Evolutionary conservation across 1,139 yeast species (phyloP), one percentile per base, ranked within the genome.

Genomic region (Kluyveromyces marxianus): DNA sequence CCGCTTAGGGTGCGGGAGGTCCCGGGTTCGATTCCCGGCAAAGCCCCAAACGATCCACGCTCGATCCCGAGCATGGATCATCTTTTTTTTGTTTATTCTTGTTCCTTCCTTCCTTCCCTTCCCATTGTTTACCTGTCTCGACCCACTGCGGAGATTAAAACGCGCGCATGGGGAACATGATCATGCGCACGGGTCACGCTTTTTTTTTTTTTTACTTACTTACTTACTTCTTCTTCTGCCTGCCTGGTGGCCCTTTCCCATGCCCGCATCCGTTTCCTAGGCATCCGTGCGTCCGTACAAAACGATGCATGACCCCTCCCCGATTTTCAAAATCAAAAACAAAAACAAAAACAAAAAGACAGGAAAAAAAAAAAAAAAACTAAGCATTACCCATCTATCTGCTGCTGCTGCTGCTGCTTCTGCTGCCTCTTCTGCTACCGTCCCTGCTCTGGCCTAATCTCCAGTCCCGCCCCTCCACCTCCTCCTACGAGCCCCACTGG

Each of bases 11-110:
- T 62, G 67, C 67, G 66, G 65, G 65, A 61, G 66, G 65, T 62
- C 67, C 67, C 66, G 66, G 66, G 66, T 62, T 63, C 66, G 66
- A 63, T 59, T 62, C 66, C 66, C 66, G 66, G 66, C 64, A 58
- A 62, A 63, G 63, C 66, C 65, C 65, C 24, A 25, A n/a, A n/a
- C n/a, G n/a, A n/a, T n/a, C n/a, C n/a, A n/a, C n/a, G n/a, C n/a
- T n/a, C n/a, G 7, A 25, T 7, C 37, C 30, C 24, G 29, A 7
- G n/a, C 24, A 7, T n/a, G 5, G 10, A 10, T 25, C 39, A 24
- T 7, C 14, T 38, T 38, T 30, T 30, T 28, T 7, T 10, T n/a
- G n/a, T n/a, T n/a, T n/a, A n/a, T n/a, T n/a, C n/a, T n/a, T 31
- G 27, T 6, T 24, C 10, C 6, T 24, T 30, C 14, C 25, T 39